Conservation (phyloP, 2,329 filamentous ascomycete genomes). For the Botrytis squamosa region DNA sequence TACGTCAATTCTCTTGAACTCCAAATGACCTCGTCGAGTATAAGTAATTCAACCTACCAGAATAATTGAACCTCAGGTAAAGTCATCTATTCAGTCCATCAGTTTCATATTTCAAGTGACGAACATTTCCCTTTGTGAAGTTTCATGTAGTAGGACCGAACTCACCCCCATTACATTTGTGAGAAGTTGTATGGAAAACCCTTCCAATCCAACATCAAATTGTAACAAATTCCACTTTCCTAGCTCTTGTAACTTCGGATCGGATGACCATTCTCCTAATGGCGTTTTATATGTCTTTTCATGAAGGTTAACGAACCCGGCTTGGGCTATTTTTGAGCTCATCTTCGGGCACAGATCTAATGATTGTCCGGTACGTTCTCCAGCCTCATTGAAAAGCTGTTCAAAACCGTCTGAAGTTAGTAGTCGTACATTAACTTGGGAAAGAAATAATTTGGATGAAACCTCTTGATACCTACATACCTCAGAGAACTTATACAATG, state of each 20-base stretch:
- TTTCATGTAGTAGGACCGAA: conserved; percentile 10
- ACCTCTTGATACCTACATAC: conserved; percentile 22
- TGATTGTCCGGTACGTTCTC: conserved; percentile 42
- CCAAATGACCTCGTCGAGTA: not conserved
- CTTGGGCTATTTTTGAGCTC: conserved; percentile 29
- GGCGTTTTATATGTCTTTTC: conserved; percentile 37
- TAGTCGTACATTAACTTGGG: not conserved
- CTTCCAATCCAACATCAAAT: conserved; percentile 34
- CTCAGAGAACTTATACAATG: conserved; percentile 44
- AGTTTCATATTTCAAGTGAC: conserved; percentile 22
- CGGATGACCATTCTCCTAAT: conserved; percentile 39
- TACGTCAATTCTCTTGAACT: conserved; percentile 17
- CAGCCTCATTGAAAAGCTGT: conserved; percentile 44
- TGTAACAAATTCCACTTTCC: conserved; percentile 31
- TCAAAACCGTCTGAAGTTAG: conserved; percentile 9
- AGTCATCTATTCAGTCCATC: conserved; percentile 28
- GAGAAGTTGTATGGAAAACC: conserved; percentile 32
- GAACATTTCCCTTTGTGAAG: not conserved
- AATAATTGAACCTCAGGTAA: conserved; percentile 31
- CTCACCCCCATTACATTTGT: conserved; percentile 35
- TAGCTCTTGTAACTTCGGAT: conserved; percentile 36
- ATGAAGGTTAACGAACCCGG: conserved; percentile 39
- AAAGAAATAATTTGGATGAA: not conserved
- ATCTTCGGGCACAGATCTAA: conserved; percentile 36
- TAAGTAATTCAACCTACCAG: conserved; percentile 24